Percentiles rank a stretch among this genome's conserved stretches.
These are phyloP conservation scores for Blumeriella jaapii DNA, from an alignment of 2,329 filamentous ascomycete genomes.

Conservation along the genomic window DNA sequence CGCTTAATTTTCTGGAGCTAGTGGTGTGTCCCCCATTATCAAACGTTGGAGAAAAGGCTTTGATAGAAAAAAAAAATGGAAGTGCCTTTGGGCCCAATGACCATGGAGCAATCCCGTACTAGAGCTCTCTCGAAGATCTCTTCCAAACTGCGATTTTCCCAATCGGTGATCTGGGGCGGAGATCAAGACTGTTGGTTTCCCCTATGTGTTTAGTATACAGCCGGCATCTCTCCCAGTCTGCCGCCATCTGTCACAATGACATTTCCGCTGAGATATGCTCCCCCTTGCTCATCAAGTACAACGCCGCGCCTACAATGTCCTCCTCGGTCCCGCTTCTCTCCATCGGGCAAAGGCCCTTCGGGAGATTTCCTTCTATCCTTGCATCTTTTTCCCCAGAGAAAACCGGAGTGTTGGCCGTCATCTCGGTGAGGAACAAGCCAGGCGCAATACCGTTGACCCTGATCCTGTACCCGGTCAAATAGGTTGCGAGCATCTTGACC, in stretches of 20 bases:
- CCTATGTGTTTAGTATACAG: slow-evolving; percentile 4
- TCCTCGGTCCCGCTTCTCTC: slow-evolving; percentile 39
- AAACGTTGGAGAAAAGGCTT: no score
- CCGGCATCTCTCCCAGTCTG: slow-evolving; percentile 10
- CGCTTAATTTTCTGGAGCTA: no score
- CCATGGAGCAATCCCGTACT: no score
- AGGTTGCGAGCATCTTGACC: slow-evolving; percentile 54
- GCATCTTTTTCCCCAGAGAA: slow-evolving; percentile 2
- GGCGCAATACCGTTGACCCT: slow-evolving; percentile 29
- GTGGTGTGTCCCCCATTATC: no score
- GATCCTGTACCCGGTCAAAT: slow-evolving; percentile 50
- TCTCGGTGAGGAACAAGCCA: slow-evolving; percentile 10
- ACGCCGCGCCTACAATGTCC: slow-evolving; percentile 48
- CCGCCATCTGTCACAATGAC: slow-evolving; percentile 19
- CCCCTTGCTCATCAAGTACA: slow-evolving; percentile 30
- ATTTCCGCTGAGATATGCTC: slow-evolving; percentile 17
- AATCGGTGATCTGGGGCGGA: no score
- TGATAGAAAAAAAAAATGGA: no score
- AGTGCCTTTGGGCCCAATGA: no score
- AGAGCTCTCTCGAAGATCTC: no score
- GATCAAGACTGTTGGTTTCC: background rate
- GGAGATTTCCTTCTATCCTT: slow-evolving; percentile 25
- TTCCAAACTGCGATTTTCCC: no score
- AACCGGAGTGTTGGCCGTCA: slow-evolving; percentile 2
- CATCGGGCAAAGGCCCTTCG: slow-evolving; percentile 1